Conservation (phyloP, 768 basidiomycete species). For the Amanita jacksonii region DNA sequence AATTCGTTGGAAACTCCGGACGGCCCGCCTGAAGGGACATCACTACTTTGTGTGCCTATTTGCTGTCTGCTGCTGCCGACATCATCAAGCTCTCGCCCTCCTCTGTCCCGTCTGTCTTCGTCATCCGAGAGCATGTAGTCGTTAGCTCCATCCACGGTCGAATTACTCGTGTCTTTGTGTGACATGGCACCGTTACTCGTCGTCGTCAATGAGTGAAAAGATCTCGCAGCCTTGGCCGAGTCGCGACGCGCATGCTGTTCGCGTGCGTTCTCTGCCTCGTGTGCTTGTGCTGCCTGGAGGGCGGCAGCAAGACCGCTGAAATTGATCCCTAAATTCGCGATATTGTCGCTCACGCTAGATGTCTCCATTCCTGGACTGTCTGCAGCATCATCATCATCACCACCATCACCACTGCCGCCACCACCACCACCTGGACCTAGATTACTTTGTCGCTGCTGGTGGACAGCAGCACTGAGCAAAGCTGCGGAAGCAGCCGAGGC, state of each 20-base stretch:
- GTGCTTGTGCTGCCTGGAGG: slow-evolving; percentile 67
- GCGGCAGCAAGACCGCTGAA: slow-evolving; percentile 67
- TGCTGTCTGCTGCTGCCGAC: slow-evolving; percentile 18
- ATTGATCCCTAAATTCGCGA: slow-evolving; percentile 42
- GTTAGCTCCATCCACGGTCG: slow-evolving; percentile 32
- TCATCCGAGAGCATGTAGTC: slow-evolving; percentile 47
- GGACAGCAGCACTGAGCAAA: slow-evolving; percentile 53
- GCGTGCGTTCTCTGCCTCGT: slow-evolving; percentile 39
- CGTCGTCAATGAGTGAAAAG: slow-evolving; percentile 74
- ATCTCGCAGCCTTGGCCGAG: slow-evolving; percentile 61
- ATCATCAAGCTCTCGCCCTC: slow-evolving; percentile 27
- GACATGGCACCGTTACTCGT: slow-evolving; percentile 24
- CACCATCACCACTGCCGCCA: too few species aligned
- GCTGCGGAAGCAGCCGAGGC: slow-evolving; percentile 61
- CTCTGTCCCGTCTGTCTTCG: slow-evolving; percentile 35
- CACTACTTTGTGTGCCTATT: slow-evolving; percentile 21
- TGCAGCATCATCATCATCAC: too few species aligned
- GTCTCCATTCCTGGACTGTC: slow-evolving; percentile 19
- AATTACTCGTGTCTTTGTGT: slow-evolving; percentile 21
- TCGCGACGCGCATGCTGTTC: slow-evolving; percentile 33
- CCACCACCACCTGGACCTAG: slow-evolving; percentile 30
- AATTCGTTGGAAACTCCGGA: slow-evolving; percentile 49
- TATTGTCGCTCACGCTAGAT: slow-evolving; percentile 21
- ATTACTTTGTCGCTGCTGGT: slow-evolving; percentile 51
- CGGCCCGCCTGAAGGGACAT: slow-evolving; percentile 32